Base-by-base conservation (phyloP, 176 grass and related monocot species). In the Thalia dealbata region DNA sequence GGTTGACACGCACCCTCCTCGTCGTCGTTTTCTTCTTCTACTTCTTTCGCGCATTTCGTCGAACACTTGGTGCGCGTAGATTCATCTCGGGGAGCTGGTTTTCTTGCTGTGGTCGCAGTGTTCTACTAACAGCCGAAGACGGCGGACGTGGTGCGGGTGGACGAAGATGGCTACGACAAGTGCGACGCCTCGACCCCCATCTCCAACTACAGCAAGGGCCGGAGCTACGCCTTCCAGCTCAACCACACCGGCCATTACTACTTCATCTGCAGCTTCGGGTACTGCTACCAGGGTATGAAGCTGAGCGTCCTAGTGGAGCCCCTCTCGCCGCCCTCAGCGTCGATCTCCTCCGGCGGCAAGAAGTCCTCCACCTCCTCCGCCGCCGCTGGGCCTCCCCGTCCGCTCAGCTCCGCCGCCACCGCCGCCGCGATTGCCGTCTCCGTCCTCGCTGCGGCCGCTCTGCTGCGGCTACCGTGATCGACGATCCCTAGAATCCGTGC, bases 121-220 rank as follows among this genome's bases (percentile, higher is more conserved):
- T 99, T 99, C 81, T 99, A 99, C 90, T 99, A 99, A 83, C 86
- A 85, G 80, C 10, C 95, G n/a, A 87, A 90, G 27, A 82, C 81
- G 88, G 90, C 95, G 73, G 95, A 99, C 79, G 85, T 99, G 76
- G 50, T 99, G 65, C 87, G 69, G 82, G 95, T 99, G 77, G 91
- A 99, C 79, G 95, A 88, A 82, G 42, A 70, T 2, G 87, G 81
- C 13, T 99, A 84, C 90, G 92, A 99, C 85, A 92, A 88, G 68
- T 99, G 95, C 81, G 90, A 99, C 70, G 68, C 87, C 26, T 70
- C 75, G 52, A 79, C 70, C 76, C 52, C 95, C 38, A 88, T 99
- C 83, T 91, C 82, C 70, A 99, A 99, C 85, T 99, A 99, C 90
- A 99, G 95, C 87, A 99, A 99, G 79, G 95, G 95, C 1, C 82